Conservation (phyloP, 805 yeast genomes). For the Nakazawaea anatomiae region DNA sequence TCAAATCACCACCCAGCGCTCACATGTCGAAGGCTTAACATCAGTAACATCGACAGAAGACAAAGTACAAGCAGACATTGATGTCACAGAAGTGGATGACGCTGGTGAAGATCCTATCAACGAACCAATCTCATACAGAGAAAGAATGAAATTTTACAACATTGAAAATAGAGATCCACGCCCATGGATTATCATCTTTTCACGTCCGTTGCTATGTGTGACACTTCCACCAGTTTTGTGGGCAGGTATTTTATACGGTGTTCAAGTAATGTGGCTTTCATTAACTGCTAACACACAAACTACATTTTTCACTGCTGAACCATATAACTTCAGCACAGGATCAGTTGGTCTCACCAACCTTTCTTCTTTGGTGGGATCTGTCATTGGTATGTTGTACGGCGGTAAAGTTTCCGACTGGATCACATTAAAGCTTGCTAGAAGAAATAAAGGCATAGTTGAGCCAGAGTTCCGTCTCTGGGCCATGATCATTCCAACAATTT, state of each 20-base stretch:
- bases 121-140: constrained; percentile 25
- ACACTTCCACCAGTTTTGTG: constrained; percentile 38
- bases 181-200: constrained; percentile 30
- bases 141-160: constrained; percentile 31
- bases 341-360: constrained; percentile 37
- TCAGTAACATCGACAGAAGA: not conserved
- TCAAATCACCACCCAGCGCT: constrained; percentile 22
- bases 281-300: constrained; percentile 38
- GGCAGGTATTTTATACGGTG: constrained; percentile 42
- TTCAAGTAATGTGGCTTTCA: constrained; percentile 45
- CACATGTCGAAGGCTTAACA: not conserved
- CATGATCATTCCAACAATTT: constrained; percentile 30
- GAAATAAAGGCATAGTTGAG: constrained; percentile 39
- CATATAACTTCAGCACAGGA: constrained; percentile 33
- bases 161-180: constrained; percentile 33
- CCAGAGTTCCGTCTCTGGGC: constrained; percentile 43
- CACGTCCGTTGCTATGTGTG: constrained; percentile 29
- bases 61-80: not conserved
- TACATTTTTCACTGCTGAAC: constrained; percentile 27
- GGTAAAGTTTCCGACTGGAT: constrained; percentile 38
- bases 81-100: constrained; percentile 4
- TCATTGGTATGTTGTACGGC: constrained; percentile 41
- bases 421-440: constrained; percentile 26
- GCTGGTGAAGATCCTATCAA: not conserved
- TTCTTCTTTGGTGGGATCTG: constrained; percentile 35